These are phyloP conservation scores for Blepharisma undulans DNA, from an alignment of 169 alveolate species.

Conservation along the genomic window DNA sequence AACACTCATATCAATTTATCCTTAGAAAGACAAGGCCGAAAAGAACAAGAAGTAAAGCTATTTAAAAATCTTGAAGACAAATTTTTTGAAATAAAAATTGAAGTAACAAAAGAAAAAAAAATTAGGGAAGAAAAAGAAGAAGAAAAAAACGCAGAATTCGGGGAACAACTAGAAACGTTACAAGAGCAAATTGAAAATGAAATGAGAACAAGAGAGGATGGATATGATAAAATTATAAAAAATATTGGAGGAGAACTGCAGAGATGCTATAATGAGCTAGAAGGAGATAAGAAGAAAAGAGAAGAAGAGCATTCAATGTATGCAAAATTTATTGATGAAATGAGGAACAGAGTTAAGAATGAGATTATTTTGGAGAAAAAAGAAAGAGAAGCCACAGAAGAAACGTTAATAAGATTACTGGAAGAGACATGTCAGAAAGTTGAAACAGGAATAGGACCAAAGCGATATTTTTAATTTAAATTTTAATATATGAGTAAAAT, in stretches of 20 bases:
- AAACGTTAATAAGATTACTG: slow-evolving; percentile 58
- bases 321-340: slow-evolving; percentile 74
- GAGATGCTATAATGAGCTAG: slow-evolving; percentile 53
- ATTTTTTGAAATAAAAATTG: slow-evolving; percentile 61
- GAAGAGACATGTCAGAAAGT: slow-evolving; percentile 79
- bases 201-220: slow-evolving; percentile 66
- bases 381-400: slow-evolving; percentile 76
- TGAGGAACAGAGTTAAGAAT: slow-evolving; percentile 50
- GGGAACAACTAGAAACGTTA: slow-evolving; percentile 50
- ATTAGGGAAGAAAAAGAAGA: slow-evolving; percentile 76
- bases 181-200: slow-evolving; percentile 63
- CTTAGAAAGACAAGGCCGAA: slow-evolving; percentile 59
- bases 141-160: slow-evolving; percentile 59
- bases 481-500: no score
- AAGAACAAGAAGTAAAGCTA: slow-evolving; percentile 69
- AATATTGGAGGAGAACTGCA: slow-evolving; percentile 50
- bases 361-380: slow-evolving; percentile 59
- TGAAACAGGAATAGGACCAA: slow-evolving; percentile 50
- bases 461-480: not conserved
- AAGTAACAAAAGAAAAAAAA: slow-evolving; percentile 74
- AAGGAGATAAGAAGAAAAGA: slow-evolving; percentile 35
- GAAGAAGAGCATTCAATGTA: slow-evolving; percentile 52
- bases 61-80: slow-evolving; percentile 65
- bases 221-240: slow-evolving; percentile 18
- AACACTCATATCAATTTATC: slow-evolving; percentile 46